A percentile compares a stretch with the other conserved stretches of the same genome.
phyloP scores from a whole-genome alignment of 129 eudicot genomes.

The Silybum marianum region DNA sequence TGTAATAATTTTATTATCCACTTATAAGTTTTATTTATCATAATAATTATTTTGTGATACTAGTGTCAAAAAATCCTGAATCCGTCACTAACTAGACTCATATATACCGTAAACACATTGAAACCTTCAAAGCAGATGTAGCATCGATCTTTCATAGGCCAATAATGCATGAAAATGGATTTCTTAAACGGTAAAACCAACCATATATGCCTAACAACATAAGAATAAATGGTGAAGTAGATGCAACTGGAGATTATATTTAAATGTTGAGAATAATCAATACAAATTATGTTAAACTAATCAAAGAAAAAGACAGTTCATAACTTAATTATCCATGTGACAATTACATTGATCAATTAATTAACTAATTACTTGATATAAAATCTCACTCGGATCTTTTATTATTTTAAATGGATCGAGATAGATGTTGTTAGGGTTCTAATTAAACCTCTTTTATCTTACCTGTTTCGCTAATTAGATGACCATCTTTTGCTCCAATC shows the following conservation, averaged over 20 bases:
- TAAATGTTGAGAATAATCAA: not conserved
- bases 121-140: not conserved
- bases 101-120: not conserved
- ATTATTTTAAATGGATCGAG: slow-evolving; percentile 10
- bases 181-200: not conserved
- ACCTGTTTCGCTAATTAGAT: slow-evolving; percentile 1
- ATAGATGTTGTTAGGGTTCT: slow-evolving; percentile 16
- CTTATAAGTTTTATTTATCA: no score
- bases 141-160: not conserved
- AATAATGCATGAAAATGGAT: not conserved
- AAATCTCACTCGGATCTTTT: slow-evolving; percentile 17
- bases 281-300: slow-evolving; percentile 10
- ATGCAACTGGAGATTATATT: not conserved
- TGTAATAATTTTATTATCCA: no score
- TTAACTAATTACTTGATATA: slow-evolving; percentile 1
- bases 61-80: no score
- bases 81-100: not conserved
- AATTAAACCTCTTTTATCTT: slow-evolving; percentile 16
- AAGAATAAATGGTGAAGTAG: not conserved
- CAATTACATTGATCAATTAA: slow-evolving; percentile 14
- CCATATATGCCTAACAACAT: not conserved
- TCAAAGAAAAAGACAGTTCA: slow-evolving; percentile 1
- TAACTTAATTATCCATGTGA: not conserved
- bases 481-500: slow-evolving; percentile 6
- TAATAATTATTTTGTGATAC: no score